A percentile compares a stretch with the other conserved stretches of the same genome.
Conservation (phyloP, 208 protist genomes). For the Crithidia bombi region DNA sequence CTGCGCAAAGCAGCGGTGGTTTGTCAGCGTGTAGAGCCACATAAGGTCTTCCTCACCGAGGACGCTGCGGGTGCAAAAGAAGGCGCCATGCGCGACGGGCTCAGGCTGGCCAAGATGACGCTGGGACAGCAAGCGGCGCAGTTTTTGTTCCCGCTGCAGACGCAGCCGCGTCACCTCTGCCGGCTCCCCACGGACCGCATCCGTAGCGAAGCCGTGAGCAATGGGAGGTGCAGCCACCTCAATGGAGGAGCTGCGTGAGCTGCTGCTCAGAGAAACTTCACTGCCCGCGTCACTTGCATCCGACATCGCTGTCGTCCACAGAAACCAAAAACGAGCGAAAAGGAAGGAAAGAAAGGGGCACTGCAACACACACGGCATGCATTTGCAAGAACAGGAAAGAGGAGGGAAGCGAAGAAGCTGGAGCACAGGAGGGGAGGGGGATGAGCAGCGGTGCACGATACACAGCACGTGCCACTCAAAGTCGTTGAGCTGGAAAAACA, state of each 20-base stretch:
- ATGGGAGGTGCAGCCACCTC: not conserved
- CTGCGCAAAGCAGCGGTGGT: conserved; percentile 45
- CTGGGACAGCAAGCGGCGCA: conserved; percentile 64
- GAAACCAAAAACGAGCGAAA: not conserved
- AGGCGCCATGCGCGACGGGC: conserved; percentile 25
- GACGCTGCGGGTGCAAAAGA: conserved; percentile 34
- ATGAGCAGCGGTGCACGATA: not conserved
- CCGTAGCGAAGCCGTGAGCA: too few species aligned
- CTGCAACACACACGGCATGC: too few species aligned
- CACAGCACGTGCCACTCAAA: too few species aligned
- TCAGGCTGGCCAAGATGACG: conserved; percentile 52
- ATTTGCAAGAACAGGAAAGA: not conserved
- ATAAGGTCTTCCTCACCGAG: conserved; percentile 51
- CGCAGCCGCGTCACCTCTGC: conserved; percentile 39
- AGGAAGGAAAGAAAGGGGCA: conserved; percentile 4
- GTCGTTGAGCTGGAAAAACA: too few species aligned
- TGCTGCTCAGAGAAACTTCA: not conserved
- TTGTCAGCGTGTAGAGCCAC: conserved; percentile 64
- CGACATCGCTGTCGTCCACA: not conserved
- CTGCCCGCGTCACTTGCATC: not conserved
- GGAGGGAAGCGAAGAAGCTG: not conserved
- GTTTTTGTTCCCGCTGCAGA: conserved; percentile 62
- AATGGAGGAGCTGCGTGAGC: not conserved
- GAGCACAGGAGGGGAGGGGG: not conserved
- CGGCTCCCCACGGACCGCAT: conserved; percentile 1